Base-by-base conservation (phyloP, 768 basidiomycete species). In the Collybiopsis luxurians region DNA sequence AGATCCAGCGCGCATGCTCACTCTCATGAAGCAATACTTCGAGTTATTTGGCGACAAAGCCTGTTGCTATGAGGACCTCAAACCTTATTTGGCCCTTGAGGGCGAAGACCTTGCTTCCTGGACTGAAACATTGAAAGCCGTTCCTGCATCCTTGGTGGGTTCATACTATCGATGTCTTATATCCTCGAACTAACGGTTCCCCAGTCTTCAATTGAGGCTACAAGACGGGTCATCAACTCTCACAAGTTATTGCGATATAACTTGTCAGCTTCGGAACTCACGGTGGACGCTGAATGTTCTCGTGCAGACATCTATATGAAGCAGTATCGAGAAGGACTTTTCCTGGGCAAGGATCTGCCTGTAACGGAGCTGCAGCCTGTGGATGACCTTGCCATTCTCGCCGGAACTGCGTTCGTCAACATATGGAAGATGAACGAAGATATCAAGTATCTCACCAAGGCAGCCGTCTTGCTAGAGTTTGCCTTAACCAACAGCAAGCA, bases 61-160 rank as follows among this genome's bases (percentile, higher is more conserved):
- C 4, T 92, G 90, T 69, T 93, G 92, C 68, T 91, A 85, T 57
- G 94, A 95, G 71, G 95, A 97, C 63, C 73, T 96, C 39, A 79
- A 79, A 61, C 83, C 85, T 2, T 93, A 89, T 66, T 69, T 87
- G 12, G 65, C 64, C 7, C 70, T 89, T 13, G 71, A 79, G 23
- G 78, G 70, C 48, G 73, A 79, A 12, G 77, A 79, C 28, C 69
- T 80, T 11, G 55, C 70, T 3, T 71, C 73, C 53, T 89, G 87
- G 82, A 78, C 75, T 36, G 62, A 76, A 12, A 81, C 84, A 67
- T 74, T 90, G 6, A 70, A 79, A 55, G 66, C 71, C 27, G 69
- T 82, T 56, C 68, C 81, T 11, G 67, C 69, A 55, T 75, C 75
- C 53, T 81, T 79, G 55, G 86, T 87, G 62, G 61, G 77, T 53